Base-by-base conservation (phyloP, 345 rosid species). In the Microthlaspi erraticum region DNA sequence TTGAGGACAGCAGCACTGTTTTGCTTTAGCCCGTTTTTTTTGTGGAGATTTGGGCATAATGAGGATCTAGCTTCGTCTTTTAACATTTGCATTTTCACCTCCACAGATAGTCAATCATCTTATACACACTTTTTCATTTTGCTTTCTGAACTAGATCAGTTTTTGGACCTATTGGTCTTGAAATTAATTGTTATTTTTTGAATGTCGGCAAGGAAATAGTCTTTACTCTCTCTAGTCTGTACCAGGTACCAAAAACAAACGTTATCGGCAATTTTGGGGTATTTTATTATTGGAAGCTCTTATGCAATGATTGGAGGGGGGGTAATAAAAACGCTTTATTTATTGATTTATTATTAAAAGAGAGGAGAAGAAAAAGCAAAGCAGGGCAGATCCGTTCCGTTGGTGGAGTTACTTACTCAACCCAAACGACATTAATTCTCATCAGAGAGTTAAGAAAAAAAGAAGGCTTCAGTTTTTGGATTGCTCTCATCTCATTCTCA, bases 141-240 rank as follows among this genome's bases (percentile, higher is more conserved):
- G 29, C 4, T 26, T 26, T 26, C 29, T 26, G 29, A 26, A n/a
- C n/a, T n/a, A n/a, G n/a, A 53, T 31, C 38, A n/a, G 39, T 8
- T 32, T 26, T 26, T 26, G 29, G 29, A 23, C 3, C 3, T 3
- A 1, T 23, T 23, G 26, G 50, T 48, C 54, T 48, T 48, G 6
- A 50, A 57, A 37, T 7, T 18, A 64, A 32, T 50, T 64, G 38
- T 34, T 20, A 3, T 6, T 32, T 66, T 16, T 39, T 41, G 44
- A 8, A 5, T 71, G 75, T 71, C 75, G 75, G 69, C 76, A 53
- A 53, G 32, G 76, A 71, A 53, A 14, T 19, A 20, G 36, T 67
- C 62, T 31, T 13, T 3, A 31, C 29, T 29, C 34, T 26, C 37
- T 20, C n/a, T n/a, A n/a, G n/a, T n/a, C n/a, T n/a, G n/a, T n/a